Evolutionary conservation across 208 protist species (phyloP).

Genomic region (Borovskyia barvae): DNA sequence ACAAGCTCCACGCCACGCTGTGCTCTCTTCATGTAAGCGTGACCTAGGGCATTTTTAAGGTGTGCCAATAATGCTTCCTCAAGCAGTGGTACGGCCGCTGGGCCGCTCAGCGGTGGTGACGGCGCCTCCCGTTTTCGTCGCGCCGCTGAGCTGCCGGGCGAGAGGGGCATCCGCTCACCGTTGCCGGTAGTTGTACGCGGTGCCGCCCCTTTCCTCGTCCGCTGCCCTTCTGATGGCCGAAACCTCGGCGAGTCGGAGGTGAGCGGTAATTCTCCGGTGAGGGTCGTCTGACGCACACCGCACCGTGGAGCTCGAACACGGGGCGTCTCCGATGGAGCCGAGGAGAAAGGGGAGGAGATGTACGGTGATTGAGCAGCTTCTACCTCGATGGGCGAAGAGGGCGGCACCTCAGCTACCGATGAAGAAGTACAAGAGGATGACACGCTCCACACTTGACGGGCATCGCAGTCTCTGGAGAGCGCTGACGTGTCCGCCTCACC

Average conservation of each 20-base stretch:
- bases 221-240: not conserved
- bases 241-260: not conserved
- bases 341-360: too few relatives aligned
- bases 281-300: conserved; percentile 4
- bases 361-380: not conserved
- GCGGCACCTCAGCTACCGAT: not conserved
- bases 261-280: conserved; percentile 2
- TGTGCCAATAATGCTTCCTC: conserved; percentile 10
- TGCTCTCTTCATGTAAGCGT: not conserved
- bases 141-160: not conserved
- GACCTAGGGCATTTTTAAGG: conserved; percentile 4
- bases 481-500: not conserved
- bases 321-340: not conserved
- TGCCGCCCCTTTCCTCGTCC: not conserved
- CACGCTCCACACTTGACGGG: not conserved
- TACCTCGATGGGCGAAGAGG: not conserved
- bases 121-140: not conserved
- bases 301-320: not conserved
- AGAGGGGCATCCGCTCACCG: not conserved
- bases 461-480: not conserved
- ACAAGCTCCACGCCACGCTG: not conserved
- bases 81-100: not conserved
- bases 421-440: not conserved
- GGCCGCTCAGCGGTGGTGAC: not conserved
- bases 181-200: not conserved